These are phyloP conservation scores for Umbellularia californica DNA, from an alignment of 164 flowering plant species.

Conservation along the genomic window DNA sequence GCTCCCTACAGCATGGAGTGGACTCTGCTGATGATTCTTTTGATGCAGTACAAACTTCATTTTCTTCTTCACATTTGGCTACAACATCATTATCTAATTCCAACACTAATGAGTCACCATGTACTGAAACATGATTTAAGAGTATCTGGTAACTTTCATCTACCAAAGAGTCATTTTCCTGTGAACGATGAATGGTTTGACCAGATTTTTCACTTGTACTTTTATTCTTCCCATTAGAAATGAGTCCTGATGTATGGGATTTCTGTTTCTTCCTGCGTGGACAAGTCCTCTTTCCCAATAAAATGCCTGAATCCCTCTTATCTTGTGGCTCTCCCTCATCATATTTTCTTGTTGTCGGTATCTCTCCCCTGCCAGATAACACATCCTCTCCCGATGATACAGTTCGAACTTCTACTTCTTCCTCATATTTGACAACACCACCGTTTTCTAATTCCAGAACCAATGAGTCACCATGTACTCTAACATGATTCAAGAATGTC, in stretches of 20 bases:
- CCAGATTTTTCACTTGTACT: not conserved
- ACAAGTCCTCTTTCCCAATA: not conserved
- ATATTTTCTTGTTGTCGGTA: too few species aligned
- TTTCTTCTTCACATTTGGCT: conserved; percentile 22
- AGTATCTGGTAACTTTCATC: conserved; percentile 31
- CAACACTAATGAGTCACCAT: conserved; percentile 11
- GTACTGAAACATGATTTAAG: conserved; percentile 13
- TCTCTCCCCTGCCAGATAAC: not conserved
- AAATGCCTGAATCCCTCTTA: not conserved
- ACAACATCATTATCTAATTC: conserved; percentile 11
- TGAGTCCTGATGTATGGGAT: not conserved
- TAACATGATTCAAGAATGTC: conserved; percentile 18
- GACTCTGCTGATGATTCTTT: conserved; percentile 6
- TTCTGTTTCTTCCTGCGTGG: not conserved
- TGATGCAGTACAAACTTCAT: conserved; percentile 22
- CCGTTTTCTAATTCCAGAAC: conserved; percentile 15
- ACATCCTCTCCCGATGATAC: conserved; percentile 13
- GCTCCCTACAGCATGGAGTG: not conserved
- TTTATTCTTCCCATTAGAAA: not conserved
- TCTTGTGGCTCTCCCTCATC: conserved; percentile 3
- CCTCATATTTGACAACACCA: conserved; percentile 12
- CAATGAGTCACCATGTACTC: conserved; percentile 7
- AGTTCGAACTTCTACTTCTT: conserved; percentile 7
- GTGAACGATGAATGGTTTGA: not conserved
- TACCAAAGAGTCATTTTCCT: not conserved